phyloP scores from a whole-genome alignment of 768 basidiomycete species.

The Boletus edulis region DNA sequence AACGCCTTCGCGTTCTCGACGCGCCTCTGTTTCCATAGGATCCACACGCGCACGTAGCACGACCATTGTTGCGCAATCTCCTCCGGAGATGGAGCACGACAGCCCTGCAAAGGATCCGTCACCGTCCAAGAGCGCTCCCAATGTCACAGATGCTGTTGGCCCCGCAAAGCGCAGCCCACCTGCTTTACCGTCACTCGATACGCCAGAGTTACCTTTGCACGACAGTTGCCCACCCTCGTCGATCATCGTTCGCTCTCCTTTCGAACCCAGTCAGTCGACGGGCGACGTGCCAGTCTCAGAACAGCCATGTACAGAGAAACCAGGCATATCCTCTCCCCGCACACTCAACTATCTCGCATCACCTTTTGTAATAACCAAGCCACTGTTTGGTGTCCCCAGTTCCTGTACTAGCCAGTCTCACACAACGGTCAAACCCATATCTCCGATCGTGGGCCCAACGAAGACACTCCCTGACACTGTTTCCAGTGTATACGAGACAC shows the following conservation, averaged over 20 bases:
- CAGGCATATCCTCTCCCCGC: not conserved
- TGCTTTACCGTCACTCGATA: slow-evolving; percentile 11
- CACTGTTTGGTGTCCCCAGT: not conserved
- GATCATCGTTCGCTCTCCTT: slow-evolving; percentile 21
- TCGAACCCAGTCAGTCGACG: slow-evolving; percentile 1
- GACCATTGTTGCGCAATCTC: slow-evolving; percentile 7
- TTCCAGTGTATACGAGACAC: not conserved
- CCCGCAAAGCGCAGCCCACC: slow-evolving; percentile 1
- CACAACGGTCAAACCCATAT: not conserved
- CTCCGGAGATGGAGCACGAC: slow-evolving; percentile 2
- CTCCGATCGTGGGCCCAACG: not conserved
- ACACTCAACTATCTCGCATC: slow-evolving; percentile 13
- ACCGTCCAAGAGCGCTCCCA: not conserved
- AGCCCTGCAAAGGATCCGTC: slow-evolving; percentile 2
- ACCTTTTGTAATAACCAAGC: slow-evolving; percentile 9
- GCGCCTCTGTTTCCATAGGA: slow-evolving; percentile 15
- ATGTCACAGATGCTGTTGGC: not conserved
- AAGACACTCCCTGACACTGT: not conserved
- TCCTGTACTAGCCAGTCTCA: not conserved
- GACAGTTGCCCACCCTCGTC: slow-evolving; percentile 19
- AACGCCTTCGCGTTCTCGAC: slow-evolving; percentile 19
- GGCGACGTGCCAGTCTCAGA: not conserved
- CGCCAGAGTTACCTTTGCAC: slow-evolving; percentile 9
- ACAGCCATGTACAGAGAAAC: not conserved
- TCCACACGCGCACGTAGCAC: slow-evolving; percentile 17